These are phyloP conservation scores for Cylindrotheca fusiformis DNA, from an alignment of 108 stramenopile genomes.

Conservation along the genomic window DNA sequence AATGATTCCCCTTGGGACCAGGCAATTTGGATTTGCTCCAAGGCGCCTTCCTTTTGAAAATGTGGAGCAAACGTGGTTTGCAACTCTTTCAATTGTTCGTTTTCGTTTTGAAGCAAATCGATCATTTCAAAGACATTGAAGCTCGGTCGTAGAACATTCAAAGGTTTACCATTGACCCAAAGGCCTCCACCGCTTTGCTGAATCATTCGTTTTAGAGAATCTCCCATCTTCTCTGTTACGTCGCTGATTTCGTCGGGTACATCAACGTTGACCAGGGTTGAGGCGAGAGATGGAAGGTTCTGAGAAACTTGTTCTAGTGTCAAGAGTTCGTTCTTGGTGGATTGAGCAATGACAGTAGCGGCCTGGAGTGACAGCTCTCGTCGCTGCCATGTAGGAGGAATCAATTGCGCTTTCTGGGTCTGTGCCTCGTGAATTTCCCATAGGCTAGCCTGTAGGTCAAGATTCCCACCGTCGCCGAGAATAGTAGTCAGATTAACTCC, in stretches of 20 bases:
- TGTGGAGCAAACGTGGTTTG: constrained; percentile 34
- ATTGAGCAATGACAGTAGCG: constrained; percentile 50
- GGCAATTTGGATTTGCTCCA: constrained; percentile 45
- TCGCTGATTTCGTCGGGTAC: constrained; percentile 28
- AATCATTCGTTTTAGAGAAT: constrained; percentile 36
- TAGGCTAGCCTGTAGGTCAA: constrained; percentile 23
- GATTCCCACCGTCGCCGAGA: neutral
- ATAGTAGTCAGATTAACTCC: constrained; percentile 46
- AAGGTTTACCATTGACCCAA: constrained; percentile 65
- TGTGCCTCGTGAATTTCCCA: constrained; percentile 46
- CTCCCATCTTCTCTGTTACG: constrained; percentile 43
- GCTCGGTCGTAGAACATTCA: constrained; percentile 62
- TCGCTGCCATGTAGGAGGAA: constrained; percentile 83
- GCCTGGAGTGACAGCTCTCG: constrained; percentile 77
- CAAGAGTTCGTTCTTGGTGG: constrained; percentile 25
- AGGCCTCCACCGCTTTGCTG: constrained; percentile 46
- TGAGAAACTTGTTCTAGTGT: constrained; percentile 76
- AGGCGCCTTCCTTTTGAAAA: constrained; percentile 22
- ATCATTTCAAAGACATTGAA: constrained; percentile 88
- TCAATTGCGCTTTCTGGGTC: constrained; percentile 44
- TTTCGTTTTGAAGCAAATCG: constrained; percentile 62
- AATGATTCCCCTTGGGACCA: constrained; percentile 61
- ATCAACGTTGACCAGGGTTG: constrained; percentile 62
- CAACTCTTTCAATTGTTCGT: constrained; percentile 44
- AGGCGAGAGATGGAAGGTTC: constrained; percentile 77